Conservation (phyloP, 2,329 filamentous ascomycete genomes). For the Neoscytalidium dimidiatum region DNA sequence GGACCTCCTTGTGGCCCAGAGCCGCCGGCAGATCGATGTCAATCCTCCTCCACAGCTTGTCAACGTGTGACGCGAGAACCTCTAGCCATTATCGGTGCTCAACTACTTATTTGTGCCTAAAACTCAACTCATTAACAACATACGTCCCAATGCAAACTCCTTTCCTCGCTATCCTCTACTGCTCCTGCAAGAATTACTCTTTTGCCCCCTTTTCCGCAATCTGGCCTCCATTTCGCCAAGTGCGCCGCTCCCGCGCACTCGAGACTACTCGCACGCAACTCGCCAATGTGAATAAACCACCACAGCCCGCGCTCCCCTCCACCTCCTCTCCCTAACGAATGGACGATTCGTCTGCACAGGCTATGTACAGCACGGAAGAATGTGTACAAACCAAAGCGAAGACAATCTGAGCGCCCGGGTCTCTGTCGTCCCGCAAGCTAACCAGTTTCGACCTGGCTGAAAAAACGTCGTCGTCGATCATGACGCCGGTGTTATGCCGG, state of each 20-base stretch:
- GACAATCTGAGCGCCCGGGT: conserved; percentile 8
- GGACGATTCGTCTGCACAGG: conserved; percentile 19
- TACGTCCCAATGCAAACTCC: conserved; percentile 12
- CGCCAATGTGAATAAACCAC: conserved; percentile 3
- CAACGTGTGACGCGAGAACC: not conserved
- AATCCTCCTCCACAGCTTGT: not conserved
- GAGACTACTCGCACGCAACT: not conserved
- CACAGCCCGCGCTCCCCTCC: not conserved
- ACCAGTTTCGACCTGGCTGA: not conserved
- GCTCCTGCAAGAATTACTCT: not conserved
- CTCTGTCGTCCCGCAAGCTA: not conserved
- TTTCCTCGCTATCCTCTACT: not conserved
- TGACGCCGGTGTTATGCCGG: not conserved
- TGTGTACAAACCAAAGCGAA: conserved; percentile 19
- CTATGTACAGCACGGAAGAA: conserved; percentile 19
- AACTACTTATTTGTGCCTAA: conserved; percentile 19
- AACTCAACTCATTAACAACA: conserved; percentile 17
- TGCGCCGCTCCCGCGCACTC: not conserved
- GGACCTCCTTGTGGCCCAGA: not conserved
- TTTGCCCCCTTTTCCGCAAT: conserved; percentile 8
- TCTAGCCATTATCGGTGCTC: conserved; percentile 19
- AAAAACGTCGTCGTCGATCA: not conserved
- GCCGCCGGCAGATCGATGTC: not conserved
- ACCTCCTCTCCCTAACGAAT: not conserved
- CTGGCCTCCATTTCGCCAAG: not conserved